phyloP scores from a whole-genome alignment of 75 land plant genomes.

The Pinus albicaulis region DNA sequence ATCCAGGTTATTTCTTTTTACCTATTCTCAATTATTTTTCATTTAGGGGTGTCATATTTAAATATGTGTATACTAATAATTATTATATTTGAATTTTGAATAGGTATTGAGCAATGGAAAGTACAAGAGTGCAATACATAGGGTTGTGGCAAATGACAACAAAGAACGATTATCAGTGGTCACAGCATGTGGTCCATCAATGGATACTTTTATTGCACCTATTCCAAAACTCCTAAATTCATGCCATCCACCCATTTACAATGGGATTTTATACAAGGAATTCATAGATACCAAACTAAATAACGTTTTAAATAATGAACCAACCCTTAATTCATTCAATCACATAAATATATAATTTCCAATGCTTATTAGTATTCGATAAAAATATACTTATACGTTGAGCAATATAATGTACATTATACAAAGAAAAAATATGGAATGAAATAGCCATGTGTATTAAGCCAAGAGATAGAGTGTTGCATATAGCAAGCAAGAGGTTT shows the following conservation, averaged over 20 bases:
- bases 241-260: constrained; percentile 24
- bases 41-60: too few species aligned
- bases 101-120: constrained; percentile 77
- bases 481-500: too few species aligned
- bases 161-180: constrained; percentile 51
- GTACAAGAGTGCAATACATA: constrained; percentile 74
- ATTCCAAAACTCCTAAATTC: constrained; percentile 32
- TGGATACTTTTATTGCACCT: constrained; percentile 44
- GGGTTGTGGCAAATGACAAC: constrained; percentile 51
- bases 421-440: too few species aligned
- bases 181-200: constrained; percentile 41
- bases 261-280: constrained; percentile 44
- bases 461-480: too few species aligned
- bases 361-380: too few species aligned
- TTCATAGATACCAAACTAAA: constrained; percentile 18
- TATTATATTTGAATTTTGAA: background rate
- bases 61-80: too few species aligned
- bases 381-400: too few species aligned
- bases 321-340: too few species aligned
- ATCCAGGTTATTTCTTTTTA: constrained; percentile 19
- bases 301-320: background rate
- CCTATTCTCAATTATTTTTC: too few species aligned
- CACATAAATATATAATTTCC: too few species aligned
- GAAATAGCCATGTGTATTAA: too few species aligned
- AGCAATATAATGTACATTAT: too few species aligned